Conservation (phyloP, 768 basidiomycete genomes). For the Ramaria sp. region DNA sequence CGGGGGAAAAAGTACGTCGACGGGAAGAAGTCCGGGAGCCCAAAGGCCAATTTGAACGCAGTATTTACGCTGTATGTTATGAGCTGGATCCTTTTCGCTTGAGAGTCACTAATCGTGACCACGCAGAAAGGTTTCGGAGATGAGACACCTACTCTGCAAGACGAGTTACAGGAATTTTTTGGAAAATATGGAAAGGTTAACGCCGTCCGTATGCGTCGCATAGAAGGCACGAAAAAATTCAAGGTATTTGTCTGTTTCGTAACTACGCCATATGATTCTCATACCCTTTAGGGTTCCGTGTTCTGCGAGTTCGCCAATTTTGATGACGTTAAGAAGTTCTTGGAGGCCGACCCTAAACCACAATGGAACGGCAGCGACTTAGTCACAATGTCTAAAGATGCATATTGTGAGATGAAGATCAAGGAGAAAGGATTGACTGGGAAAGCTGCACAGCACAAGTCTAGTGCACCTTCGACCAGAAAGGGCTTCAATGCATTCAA, state of each 20-base stretch:
- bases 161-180: constrained; percentile 72
- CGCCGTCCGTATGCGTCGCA: constrained; percentile 80
- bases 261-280: not conserved
- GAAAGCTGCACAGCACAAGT: constrained; percentile 40
- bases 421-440: constrained; percentile 85
- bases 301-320: constrained; percentile 81
- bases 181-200: constrained; percentile 64
- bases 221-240: constrained; percentile 71
- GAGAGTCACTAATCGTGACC: not conserved
- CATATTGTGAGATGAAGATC: constrained; percentile 92
- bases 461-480: constrained; percentile 26
- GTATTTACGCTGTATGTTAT: constrained; percentile 75
- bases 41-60: constrained; percentile 70
- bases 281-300: constrained; percentile 60
- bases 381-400: constrained; percentile 80
- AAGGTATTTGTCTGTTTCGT: constrained; percentile 44
- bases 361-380: constrained; percentile 69
- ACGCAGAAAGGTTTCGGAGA: constrained; percentile 81
- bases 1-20: constrained; percentile 63
- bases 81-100: not conserved
- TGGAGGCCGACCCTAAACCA: constrained; percentile 74
- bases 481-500: constrained; percentile 74
- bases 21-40: constrained; percentile 67
- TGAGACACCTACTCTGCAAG: constrained; percentile 52
- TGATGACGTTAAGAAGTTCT: constrained; percentile 58